Conservation (phyloP, 176 grass and related monocot species). For the Puya raimondii region DNA sequence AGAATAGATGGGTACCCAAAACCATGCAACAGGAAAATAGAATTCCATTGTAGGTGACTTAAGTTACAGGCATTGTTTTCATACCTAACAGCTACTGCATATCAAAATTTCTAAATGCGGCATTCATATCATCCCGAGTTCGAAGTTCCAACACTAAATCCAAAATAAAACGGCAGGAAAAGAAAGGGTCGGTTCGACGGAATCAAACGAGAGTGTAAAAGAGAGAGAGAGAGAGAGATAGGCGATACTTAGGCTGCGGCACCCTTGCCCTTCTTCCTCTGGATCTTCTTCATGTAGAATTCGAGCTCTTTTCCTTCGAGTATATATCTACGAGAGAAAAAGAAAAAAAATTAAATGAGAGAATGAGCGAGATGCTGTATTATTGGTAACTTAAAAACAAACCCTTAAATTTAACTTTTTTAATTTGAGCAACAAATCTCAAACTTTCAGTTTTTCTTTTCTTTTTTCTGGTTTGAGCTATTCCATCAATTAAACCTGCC, state of each 20-base stretch:
- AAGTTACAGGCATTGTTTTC: neutral
- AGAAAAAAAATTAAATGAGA: neutral
- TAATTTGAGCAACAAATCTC: too few relatives aligned
- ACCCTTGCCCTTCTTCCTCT: conserved; percentile 88
- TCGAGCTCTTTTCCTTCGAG: conserved; percentile 86
- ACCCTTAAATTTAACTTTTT: too few relatives aligned
- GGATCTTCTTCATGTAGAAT: conserved; percentile 87
- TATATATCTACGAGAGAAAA: conserved; percentile 47
- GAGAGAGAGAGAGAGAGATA: neutral
- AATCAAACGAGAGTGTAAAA: neutral
- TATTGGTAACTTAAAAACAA: too few relatives aligned
- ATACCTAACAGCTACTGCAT: neutral
- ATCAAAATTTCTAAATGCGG: neutral
- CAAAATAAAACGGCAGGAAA: neutral
- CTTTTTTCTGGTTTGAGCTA: too few relatives aligned
- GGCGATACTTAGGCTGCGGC: conserved; percentile 35
- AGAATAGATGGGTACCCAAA: too few relatives aligned
- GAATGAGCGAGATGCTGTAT: neutral
- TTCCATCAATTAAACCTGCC: too few relatives aligned
- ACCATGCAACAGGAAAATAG: too few relatives aligned
- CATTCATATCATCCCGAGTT: neutral
- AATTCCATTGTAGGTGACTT: too few relatives aligned
- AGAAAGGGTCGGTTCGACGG: neutral
- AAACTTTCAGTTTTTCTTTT: too few relatives aligned
- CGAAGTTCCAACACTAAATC: neutral